Base-by-base conservation (phyloP, 148 eudicot genomes). In the Amaranthus cruentus region DNA sequence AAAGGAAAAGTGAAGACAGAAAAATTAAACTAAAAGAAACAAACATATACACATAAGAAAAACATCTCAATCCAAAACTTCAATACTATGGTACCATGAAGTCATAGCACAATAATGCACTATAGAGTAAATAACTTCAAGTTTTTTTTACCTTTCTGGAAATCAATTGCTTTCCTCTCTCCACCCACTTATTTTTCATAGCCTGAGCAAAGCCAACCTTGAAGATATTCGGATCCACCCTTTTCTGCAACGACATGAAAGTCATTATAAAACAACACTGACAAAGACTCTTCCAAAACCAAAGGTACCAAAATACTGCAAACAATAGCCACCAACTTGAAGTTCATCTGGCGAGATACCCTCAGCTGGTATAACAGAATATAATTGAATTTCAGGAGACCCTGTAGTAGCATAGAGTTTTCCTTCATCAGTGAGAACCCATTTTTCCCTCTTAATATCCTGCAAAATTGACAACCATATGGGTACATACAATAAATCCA, bases 371-470 rank as follows among this genome's bases (percentile, higher is more conserved):
- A 96, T 82, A 69, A 95, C 92, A 64, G 53, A 59, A 75, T 86
- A 85, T 64, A 92, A 77, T 67, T 86, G 96, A 57, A 85, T 78
- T 87, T 96, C 96, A 14, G 99, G 97, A 55, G 99, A 92, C n/a
- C 96, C 94, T 55, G 81, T 75, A 70, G 75, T 81, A 69, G 91
- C 97, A 84, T 96, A 96, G 8, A 71, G 71, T 66, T 80, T 78
- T 75, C 96, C 96, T 80, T 91, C 98, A 51, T 87, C 88, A 0
- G 96, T 88, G 51, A 95, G 89, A 52, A 77, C 84, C 99, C 96
- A 92, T 28, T 75, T 85, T 71, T 95, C 97, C 81, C 76, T 84
- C 82, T 88, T 92, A 44, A 95, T 90, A 79, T 92, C 97, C 99
- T 95, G 87, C 75, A 75, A 28, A 73, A 62, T 78, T 64, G 15